These are phyloP conservation scores for Aspergillus bridgeri DNA, from an alignment of 495 filamentous ascomycete species.

Conservation along the genomic window DNA sequence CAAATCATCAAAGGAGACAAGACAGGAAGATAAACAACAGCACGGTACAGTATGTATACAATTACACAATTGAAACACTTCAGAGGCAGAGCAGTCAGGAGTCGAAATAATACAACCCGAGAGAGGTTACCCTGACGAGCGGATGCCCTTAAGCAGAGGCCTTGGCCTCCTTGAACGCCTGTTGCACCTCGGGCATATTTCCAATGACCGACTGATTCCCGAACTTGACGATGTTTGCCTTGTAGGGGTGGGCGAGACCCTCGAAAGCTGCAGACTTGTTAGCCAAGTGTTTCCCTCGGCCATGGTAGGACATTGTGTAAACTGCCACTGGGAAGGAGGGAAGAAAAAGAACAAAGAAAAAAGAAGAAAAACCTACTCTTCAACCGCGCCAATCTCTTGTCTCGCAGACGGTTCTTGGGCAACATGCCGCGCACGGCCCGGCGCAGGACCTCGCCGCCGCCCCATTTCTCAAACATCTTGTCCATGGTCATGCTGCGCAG, in stretches of 20 bases:
- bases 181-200: conserved; percentile 43
- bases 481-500: conserved; percentile 92
- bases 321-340: too few species aligned
- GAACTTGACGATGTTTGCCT: conserved; percentile 78
- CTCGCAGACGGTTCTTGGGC: conserved; percentile 90
- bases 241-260: conserved; percentile 84
- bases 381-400: conserved; percentile 79
- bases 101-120: conserved; percentile 7
- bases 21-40: conserved; percentile 32
- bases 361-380: conserved; percentile 59
- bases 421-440: conserved; percentile 95
- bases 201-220: conserved; percentile 45
- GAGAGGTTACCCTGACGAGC: neutral
- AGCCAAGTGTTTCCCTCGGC: neutral
- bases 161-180: conserved; percentile 46
- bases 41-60: conserved; percentile 11
- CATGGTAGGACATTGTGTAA: too few species aligned
- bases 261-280: conserved; percentile 66
- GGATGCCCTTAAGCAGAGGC: conserved; percentile 19
- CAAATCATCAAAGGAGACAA: conserved; percentile 29
- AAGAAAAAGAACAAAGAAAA: neutral
- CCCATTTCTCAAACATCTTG: conserved; percentile 86
- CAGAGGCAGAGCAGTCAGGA: neutral
- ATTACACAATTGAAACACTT: neutral
- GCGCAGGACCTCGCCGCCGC: conserved; percentile 87